Base-by-base conservation (phyloP, 176 grass and related monocot genomes). In the Guadua angustifolia region DNA sequence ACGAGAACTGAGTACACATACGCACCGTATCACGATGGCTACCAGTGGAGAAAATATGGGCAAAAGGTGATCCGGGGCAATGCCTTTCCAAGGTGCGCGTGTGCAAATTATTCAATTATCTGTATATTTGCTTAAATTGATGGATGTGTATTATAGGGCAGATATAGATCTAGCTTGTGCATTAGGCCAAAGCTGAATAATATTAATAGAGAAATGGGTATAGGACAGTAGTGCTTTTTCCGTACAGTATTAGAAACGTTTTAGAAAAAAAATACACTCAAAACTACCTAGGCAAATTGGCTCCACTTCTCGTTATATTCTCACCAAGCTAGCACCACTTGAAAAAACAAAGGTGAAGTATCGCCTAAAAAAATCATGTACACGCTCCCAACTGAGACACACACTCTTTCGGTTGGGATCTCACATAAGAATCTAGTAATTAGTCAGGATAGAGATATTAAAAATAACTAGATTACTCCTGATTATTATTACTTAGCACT, bases 31-130 rank as follows among this genome's bases (percentile, higher is more conserved):
- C 76, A 88, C 85, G 89, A 88, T 88, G 89, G 89, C n/a, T 82
- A 82, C 65, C 71, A 82, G 36, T 91, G 85, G 89, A 91, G 82
- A 78, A 91, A 91, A 69, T 91, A 91, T 2, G 89, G 89, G 13
- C 82, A 91, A 64, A 91, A 91, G 71, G 77, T 81, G 71, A 91
- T 91, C 66, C 81, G 65, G 2, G 85, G 82, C 77, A 88, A 58
- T 66, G 3, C 26, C 10, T 82, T 82, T 40, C 85, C 89, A 66
- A 91, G 89, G 89, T 91, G 62, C 74, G 62, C 74, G 77, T 84
- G 13, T 82, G 52, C 17, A n/a, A 56, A 66, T 17, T 14, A 79
- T 65, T 45, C 19, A 36, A 29, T 79, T 45, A 57, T 66, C 29
- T 66, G 46, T 79, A 29, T 16, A 58, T 9, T 71, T 25, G 6